Percentiles rank a stretch among this genome's conserved stretches.
phyloP scores from a whole-genome alignment of 2,329 filamentous ascomycete species.

The Fusarium sp. region DNA sequence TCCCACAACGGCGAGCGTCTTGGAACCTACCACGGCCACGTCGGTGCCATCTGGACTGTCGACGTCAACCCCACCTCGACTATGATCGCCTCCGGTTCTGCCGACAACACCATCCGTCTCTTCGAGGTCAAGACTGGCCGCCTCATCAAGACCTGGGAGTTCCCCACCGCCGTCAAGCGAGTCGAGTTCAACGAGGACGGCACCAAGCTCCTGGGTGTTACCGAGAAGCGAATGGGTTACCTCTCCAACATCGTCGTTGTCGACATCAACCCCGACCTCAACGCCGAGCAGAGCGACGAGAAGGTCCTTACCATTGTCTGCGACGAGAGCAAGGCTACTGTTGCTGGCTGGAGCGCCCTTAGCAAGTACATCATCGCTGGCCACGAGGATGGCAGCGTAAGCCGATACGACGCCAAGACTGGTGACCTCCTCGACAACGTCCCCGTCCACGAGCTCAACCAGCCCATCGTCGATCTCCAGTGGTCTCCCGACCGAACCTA shows the following conservation, averaged over 20 bases:
- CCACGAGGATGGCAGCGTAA: conserved; percentile 95
- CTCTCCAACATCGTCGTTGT: conserved; percentile 94
- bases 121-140: conserved; percentile 97
- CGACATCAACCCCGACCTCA: conserved; percentile 86
- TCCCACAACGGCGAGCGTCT: conserved; percentile 98
- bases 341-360: conserved; percentile 96
- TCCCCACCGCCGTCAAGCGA: conserved; percentile 95
- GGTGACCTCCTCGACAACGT: conserved; percentile 87
- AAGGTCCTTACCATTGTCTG: conserved; percentile 89
- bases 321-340: conserved; percentile 96
- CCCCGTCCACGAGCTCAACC: conserved; percentile 87
- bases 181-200: conserved; percentile 98
- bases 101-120: conserved; percentile 97
- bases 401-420: conserved; percentile 91
- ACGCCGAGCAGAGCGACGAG: conserved; percentile 88
- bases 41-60: conserved; percentile 98
- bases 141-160: conserved; percentile 97
- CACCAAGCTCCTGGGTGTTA: conserved; percentile 90
- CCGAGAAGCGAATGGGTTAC: conserved; percentile 98
- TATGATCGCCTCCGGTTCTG: conserved; percentile 93
- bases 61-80: conserved; percentile 94
- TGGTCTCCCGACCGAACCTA: conserved; percentile 95
- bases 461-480: conserved; percentile 91
- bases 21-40: conserved; percentile 96
- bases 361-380: conserved; percentile 97